Evolutionary conservation across 805 yeast genomes (phyloP), one percentile per base, ranked within the genome.

Genomic region (Barnettozyma sp.): DNA sequence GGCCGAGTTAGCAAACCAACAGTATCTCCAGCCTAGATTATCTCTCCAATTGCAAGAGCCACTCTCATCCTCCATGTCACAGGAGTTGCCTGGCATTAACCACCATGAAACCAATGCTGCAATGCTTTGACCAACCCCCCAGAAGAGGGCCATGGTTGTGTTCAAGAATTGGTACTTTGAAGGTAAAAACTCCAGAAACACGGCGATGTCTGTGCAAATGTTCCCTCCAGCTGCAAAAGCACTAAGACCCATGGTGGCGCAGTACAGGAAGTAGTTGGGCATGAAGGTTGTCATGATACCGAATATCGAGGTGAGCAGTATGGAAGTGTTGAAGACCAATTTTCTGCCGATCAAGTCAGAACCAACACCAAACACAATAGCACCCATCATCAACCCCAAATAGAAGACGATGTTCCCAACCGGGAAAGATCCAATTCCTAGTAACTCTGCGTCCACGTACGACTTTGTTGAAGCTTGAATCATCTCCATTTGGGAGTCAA

Each of bases 21-120:
- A 60, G 52, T 74, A 74, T 51, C 80, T 62, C 80, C 80, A 74
- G 33, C 80, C 80, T 53, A 68, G 63, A 53, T 73, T 74, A 22
- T 57, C 48, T 12, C 41, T 41, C 7, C 68, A 63, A 21, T 63
- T 63, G 53, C 80, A 74, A 31, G 58, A 30, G 16, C 53, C 65
- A 5, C 51, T 40, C 56, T 64, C 49, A n/a, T n/a, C n/a, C n/a
- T n/a, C n/a, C n/a, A n/a, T n/a, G 11, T n/a, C n/a, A n/a, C 80
- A 73, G 2, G 71, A 64, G 44, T 62, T 55, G 35, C 65, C 62
- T 18, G 76, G 67, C 22, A 73, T 54, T 35, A 69, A 68, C 2
- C 73, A 78, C 74, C 76, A 74, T 2, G 76, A 65, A 25, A 72
- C 46, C 29, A 72, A 48, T 27, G 60, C 58, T 7, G 74, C 69